phyloP scores from a whole-genome alignment of 345 rosid species.

The Gossypium longicalyx region DNA sequence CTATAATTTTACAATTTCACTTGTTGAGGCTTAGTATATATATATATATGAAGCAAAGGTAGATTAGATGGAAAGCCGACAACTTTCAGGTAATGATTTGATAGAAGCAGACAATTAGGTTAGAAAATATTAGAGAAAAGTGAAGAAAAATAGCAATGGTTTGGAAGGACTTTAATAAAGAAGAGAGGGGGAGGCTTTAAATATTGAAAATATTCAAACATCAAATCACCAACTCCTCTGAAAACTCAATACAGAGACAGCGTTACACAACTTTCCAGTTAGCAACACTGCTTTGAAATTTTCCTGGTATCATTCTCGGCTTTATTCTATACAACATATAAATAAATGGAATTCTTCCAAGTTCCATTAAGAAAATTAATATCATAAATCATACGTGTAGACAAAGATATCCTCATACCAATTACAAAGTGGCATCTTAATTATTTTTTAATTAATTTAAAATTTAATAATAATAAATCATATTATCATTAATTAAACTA shows the following conservation, averaged over 20 bases:
- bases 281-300: conserved; percentile 11
- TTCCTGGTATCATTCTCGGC: not conserved
- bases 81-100: not conserved
- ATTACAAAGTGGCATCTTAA: too few species aligned
- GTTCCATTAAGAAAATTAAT: too few species aligned
- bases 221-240: conserved; percentile 17
- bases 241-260: conserved; percentile 19
- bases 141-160: conserved; percentile 7
- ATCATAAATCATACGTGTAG: too few species aligned
- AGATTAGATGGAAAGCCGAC: not conserved
- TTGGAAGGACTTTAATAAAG: conserved; percentile 12
- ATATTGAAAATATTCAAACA: not conserved
- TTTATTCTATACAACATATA: not conserved
- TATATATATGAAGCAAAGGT: not conserved
- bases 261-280: conserved; percentile 20
- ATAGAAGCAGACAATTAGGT: not conserved
- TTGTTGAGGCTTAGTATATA: not conserved
- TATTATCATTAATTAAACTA: too few species aligned
- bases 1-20: not conserved
- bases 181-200: not conserved
- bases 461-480: too few species aligned
- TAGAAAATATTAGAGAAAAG: not conserved
- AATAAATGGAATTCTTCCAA: not conserved
- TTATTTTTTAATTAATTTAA: too few species aligned
- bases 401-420: too few species aligned